Percentiles rank a stretch among this genome's conserved stretches.
These are phyloP conservation scores for Leishmania tarentolae DNA, from an alignment of 208 protist species.

Conservation along the genomic window DNA sequence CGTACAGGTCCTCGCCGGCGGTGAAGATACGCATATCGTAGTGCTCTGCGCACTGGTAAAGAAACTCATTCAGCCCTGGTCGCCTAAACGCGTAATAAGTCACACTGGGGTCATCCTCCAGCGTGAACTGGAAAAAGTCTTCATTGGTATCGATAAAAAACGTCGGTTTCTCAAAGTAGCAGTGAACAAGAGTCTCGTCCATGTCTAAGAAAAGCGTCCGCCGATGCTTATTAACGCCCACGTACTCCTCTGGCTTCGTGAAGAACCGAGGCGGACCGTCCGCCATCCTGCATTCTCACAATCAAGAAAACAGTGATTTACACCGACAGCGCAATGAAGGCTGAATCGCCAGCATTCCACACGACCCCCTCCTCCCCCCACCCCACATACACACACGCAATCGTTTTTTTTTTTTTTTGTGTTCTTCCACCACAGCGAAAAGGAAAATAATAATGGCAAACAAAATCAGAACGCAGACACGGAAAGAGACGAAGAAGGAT, in stretches of 20 bases:
- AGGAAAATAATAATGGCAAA: slow-evolving; percentile 6
- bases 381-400: background rate
- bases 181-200: slow-evolving; percentile 75
- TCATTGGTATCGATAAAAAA: slow-evolving; percentile 30
- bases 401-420: too few relatives aligned
- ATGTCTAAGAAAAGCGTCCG: slow-evolving; percentile 66
- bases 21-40: slow-evolving; percentile 84
- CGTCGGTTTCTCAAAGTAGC: slow-evolving; percentile 36
- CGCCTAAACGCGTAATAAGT: slow-evolving; percentile 59
- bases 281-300: slow-evolving; percentile 23
- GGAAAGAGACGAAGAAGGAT: background rate
- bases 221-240: slow-evolving; percentile 23
- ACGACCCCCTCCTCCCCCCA: too few relatives aligned
- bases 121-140: slow-evolving; percentile 25
- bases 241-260: slow-evolving; percentile 36
- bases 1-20: slow-evolving; percentile 63
- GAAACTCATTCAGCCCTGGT: slow-evolving; percentile 50
- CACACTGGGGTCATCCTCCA: slow-evolving; percentile 28
- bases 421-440: background rate
- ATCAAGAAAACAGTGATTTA: background rate
- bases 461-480: background rate
- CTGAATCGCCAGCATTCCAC: slow-evolving; percentile 3
- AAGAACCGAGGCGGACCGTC: slow-evolving; percentile 30
- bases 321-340: background rate
- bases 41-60: slow-evolving; percentile 38